These are phyloP conservation scores for Sphaceloma murrayae DNA, from an alignment of 2,329 filamentous ascomycete genomes.

Conservation along the genomic window DNA sequence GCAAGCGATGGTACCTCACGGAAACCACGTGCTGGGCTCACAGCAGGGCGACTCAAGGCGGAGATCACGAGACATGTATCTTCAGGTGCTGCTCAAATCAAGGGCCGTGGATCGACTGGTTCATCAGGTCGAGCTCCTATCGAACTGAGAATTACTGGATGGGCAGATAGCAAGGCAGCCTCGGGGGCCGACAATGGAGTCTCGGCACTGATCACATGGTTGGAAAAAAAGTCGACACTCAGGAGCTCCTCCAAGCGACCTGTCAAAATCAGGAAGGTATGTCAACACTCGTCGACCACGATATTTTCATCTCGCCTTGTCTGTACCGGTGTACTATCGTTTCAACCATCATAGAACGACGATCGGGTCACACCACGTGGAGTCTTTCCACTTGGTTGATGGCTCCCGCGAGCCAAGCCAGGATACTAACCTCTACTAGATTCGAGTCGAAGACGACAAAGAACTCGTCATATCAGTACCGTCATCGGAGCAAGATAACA, in stretches of 20 bases:
- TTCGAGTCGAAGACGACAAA: slow-evolving; percentile 29
- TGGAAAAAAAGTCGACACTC: slow-evolving; percentile 33
- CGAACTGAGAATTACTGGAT: slow-evolving; percentile 34
- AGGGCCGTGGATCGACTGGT: background rate
- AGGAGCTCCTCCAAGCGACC: slow-evolving; percentile 25
- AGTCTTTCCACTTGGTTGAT: slow-evolving; percentile 17
- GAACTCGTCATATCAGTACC: slow-evolving; percentile 32
- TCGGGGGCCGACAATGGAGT: slow-evolving; percentile 29
- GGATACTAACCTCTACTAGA: slow-evolving; percentile 25
- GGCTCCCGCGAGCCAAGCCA: slow-evolving; percentile 10
- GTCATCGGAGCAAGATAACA: slow-evolving; percentile 27
- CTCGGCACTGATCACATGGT: slow-evolving; percentile 31
- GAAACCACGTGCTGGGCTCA: slow-evolving; percentile 18
- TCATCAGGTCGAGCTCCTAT: slow-evolving; percentile 18
- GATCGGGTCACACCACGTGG: slow-evolving; percentile 23
- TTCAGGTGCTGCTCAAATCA: slow-evolving; percentile 24
- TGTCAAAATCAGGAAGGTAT: slow-evolving; percentile 33
- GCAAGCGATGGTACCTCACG: slow-evolving; percentile 20
- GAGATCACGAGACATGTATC: slow-evolving; percentile 27
- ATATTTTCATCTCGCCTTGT: slow-evolving; percentile 14
- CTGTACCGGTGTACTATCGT: slow-evolving; percentile 26
- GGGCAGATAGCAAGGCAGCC: slow-evolving; percentile 32
- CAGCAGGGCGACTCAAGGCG: slow-evolving; percentile 22
- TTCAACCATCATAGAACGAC: slow-evolving; percentile 26
- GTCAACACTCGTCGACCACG: slow-evolving; percentile 20